These are phyloP conservation scores for Sporormia fimetaria DNA, from an alignment of 495 filamentous ascomycete genomes.

Conservation along the genomic window DNA sequence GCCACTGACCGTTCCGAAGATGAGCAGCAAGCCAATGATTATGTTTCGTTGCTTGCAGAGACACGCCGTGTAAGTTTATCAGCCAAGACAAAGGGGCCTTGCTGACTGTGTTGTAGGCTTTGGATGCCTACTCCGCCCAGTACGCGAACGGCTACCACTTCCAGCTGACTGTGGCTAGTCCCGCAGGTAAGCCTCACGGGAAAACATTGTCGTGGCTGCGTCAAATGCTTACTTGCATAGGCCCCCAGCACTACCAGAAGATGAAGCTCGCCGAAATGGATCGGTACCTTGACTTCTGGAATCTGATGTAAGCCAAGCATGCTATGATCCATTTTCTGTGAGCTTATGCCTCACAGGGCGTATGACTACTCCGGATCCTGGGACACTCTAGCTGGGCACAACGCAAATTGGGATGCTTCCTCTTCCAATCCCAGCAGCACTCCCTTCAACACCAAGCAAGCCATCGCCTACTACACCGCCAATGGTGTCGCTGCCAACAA, in stretches of 20 bases:
- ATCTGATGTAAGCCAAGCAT: constrained; percentile 40
- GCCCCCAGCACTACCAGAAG: constrained; percentile 53
- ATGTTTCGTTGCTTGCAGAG: constrained; percentile 46
- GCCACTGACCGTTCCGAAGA: too few relatives aligned
- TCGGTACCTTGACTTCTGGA: constrained; percentile 71
- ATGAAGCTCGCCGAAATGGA: constrained; percentile 64
- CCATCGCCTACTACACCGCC: constrained; percentile 54
- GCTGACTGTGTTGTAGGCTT: constrained; percentile 2
- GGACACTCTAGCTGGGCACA: constrained; percentile 60
- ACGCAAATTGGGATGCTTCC: constrained; percentile 59
- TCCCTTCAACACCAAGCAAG: constrained; percentile 58
- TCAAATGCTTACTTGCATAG: constrained; percentile 6
- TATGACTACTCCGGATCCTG: constrained; percentile 47
- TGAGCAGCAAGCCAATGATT: constrained; percentile 50
- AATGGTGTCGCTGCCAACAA: constrained; percentile 53
- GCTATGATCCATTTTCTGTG: neutral
- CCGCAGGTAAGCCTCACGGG: constrained; percentile 39
- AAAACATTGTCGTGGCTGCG: neutral
- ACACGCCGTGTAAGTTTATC: constrained; percentile 10
- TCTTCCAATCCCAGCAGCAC: constrained; percentile 45
- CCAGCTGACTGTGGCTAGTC: constrained; percentile 64
- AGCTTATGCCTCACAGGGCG: constrained; percentile 20
- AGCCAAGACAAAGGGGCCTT: neutral
- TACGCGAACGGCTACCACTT: constrained; percentile 41
- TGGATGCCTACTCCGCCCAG: constrained; percentile 17